A percentile compares a stretch with the other conserved stretches of the same genome.
These are phyloP conservation scores for Clavulina sp. DNA, from an alignment of 768 basidiomycete species.

Conservation along the genomic window DNA sequence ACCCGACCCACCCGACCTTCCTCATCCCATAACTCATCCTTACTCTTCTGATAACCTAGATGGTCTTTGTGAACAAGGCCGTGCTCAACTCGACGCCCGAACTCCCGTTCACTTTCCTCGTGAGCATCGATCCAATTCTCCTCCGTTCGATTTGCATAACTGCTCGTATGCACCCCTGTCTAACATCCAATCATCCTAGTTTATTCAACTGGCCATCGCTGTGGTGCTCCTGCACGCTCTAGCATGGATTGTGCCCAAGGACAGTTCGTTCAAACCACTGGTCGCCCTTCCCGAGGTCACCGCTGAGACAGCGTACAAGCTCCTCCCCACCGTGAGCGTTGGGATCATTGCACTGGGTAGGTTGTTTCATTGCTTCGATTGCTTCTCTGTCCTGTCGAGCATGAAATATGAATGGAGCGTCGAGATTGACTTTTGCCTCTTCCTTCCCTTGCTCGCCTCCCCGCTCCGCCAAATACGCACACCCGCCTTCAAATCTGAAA, in stretches of 20 bases:
- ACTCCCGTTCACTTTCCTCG: conserved; percentile 47
- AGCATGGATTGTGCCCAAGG: conserved; percentile 23
- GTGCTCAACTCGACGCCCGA: conserved; percentile 50
- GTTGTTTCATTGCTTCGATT: neutral
- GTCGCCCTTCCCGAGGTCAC: conserved; percentile 39
- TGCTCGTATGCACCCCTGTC: too few species aligned
- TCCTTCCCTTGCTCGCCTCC: neutral
- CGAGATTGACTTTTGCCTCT: neutral
- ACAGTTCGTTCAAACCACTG: too few species aligned
- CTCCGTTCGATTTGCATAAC: neutral
- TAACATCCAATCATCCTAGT: too few species aligned
- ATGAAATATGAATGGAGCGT: neutral
- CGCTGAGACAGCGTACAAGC: conserved; percentile 37
- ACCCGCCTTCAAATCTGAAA: too few species aligned
- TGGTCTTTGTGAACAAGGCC: conserved; percentile 36
- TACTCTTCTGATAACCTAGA: neutral
- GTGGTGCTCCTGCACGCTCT: conserved; percentile 43
- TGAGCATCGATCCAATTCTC: neutral
- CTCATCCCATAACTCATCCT: neutral
- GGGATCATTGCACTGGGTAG: neutral
- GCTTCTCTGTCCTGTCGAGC: neutral
- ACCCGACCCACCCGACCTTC: too few species aligned
- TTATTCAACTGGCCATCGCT: conserved; percentile 50
- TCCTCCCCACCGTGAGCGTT: conserved; percentile 44
- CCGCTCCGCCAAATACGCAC: conserved; percentile 26